A percentile compares a stretch with the other conserved stretches of the same genome.
Evolutionary conservation across 805 yeast genomes (phyloP).

Genomic region (Candida hungchunana): DNA sequence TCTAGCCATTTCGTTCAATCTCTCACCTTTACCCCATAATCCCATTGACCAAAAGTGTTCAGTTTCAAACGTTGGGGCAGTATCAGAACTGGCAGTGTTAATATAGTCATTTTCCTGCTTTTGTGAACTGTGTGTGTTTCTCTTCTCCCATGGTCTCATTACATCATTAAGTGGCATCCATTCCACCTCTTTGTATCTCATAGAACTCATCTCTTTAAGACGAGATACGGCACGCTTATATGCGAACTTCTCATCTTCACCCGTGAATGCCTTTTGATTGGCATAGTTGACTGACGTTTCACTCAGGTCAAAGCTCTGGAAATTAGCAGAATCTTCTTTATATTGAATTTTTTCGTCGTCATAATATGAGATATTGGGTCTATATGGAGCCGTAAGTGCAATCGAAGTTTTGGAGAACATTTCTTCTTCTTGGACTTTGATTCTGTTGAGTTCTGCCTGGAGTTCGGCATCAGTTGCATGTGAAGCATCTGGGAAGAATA

Average conservation of each 20-base stretch:
- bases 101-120: conserved; percentile 19
- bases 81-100: conserved; percentile 2
- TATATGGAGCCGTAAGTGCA: conserved; percentile 57
- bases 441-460: no score
- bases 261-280: conserved; percentile 56
- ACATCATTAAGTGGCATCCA: conserved; percentile 53
- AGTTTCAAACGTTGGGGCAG: conserved; percentile 37
- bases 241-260: conserved; percentile 75
- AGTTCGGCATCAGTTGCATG: no score
- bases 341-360: conserved; percentile 41
- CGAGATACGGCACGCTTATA: conserved; percentile 67
- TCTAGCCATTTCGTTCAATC: conserved; percentile 46
- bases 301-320: conserved; percentile 19
- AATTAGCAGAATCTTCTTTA: conserved; percentile 20
- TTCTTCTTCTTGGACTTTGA: conserved; percentile 58
- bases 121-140: background rate
- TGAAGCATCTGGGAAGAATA: conserved; percentile 74
- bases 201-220: conserved; percentile 54
- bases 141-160: conserved; percentile 57
- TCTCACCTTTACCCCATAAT: conserved; percentile 49
- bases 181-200: conserved; percentile 44
- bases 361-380: conserved; percentile 66
- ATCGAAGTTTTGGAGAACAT: conserved; percentile 63
- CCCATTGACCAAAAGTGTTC: conserved; percentile 71
- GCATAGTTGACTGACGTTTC: conserved; percentile 35